phyloP scores from a whole-genome alignment of 192 early-diverging fungal species.

The Lunasporangiospora selenospora region DNA sequence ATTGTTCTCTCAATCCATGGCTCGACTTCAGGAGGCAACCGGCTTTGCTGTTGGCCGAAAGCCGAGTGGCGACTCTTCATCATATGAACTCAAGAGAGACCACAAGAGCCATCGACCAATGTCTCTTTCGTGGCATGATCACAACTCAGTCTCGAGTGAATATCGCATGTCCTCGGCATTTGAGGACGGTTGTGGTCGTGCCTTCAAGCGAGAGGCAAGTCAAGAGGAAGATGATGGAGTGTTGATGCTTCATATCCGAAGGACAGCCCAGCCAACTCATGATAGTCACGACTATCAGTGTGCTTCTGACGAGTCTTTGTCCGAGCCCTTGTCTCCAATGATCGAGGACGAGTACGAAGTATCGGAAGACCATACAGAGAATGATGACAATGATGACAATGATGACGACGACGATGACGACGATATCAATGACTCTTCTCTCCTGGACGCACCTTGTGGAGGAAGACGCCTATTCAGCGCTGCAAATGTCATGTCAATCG shows the following conservation, averaged over 20 bases:
- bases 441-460: too few species aligned
- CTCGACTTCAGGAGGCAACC: slow-evolving; percentile 16
- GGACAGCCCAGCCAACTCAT: not conserved
- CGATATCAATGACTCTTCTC: not conserved
- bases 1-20: slow-evolving; percentile 7
- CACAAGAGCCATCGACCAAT: not conserved
- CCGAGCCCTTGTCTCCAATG: slow-evolving; percentile 24
- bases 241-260: not conserved
- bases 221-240: not conserved
- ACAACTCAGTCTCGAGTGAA: not conserved
- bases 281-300: not conserved
- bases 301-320: slow-evolving; percentile 1
- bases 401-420: slow-evolving; percentile 4
- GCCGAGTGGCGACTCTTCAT: not conserved
- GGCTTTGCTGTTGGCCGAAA: not conserved
- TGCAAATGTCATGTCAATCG: slow-evolving; percentile 36
- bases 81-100: too few species aligned
- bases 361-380: not conserved
- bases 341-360: slow-evolving; percentile 20
- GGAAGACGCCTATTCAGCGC: slow-evolving; percentile 1
- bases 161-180: too few species aligned
- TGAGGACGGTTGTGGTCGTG: slow-evolving; percentile 1
- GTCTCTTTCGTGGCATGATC: not conserved
- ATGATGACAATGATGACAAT: slow-evolving; percentile 7
- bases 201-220: slow-evolving; percentile 19